Conservation (phyloP, 2,329 filamentous ascomycete genomes). For the Orbilia ellipsospora region DNA sequence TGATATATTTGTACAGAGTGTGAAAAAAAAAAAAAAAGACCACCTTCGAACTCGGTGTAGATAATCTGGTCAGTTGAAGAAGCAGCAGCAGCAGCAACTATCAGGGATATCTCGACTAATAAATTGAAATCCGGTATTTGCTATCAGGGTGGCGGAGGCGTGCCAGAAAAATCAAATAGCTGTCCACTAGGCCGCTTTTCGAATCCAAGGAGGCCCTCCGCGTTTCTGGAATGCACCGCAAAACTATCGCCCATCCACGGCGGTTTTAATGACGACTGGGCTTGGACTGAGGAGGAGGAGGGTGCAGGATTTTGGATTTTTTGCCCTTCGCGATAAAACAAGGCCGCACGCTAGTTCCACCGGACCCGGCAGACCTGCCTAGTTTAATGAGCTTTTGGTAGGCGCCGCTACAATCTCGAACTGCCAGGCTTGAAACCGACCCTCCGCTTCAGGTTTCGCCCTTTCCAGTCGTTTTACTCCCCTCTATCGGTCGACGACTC, state of each 20-base stretch:
- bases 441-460: slow-evolving; percentile 14
- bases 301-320: slow-evolving; percentile 16
- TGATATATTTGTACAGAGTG: too few species aligned
- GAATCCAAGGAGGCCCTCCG: slow-evolving; percentile 6
- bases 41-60: neutral
- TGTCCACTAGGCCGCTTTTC: slow-evolving; percentile 10
- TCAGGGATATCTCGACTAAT: slow-evolving; percentile 1
- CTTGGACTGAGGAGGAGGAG: neutral
- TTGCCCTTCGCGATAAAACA: slow-evolving; percentile 22
- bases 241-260: slow-evolving; percentile 27
- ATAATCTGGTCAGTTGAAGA: slow-evolving; percentile 24
- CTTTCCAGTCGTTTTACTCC: neutral
- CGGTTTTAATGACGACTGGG: slow-evolving; percentile 28
- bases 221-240: slow-evolving; percentile 32
- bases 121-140: slow-evolving; percentile 18
- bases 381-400: slow-evolving; percentile 38
- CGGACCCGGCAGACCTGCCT: slow-evolving; percentile 40
- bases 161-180: slow-evolving; percentile 37
- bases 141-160: slow-evolving; percentile 48
- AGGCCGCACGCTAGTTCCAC: slow-evolving; percentile 23
- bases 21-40: neutral
- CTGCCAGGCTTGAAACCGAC: slow-evolving; percentile 21
- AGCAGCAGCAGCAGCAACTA: neutral
- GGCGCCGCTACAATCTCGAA: slow-evolving; percentile 45
- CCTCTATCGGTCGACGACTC: too few species aligned